Percentiles rank a stretch among this genome's conserved stretches.
Evolutionary conservation across 2,329 filamentous ascomycete species (phyloP).

Genomic region (Calonectria pauciramosa): DNA sequence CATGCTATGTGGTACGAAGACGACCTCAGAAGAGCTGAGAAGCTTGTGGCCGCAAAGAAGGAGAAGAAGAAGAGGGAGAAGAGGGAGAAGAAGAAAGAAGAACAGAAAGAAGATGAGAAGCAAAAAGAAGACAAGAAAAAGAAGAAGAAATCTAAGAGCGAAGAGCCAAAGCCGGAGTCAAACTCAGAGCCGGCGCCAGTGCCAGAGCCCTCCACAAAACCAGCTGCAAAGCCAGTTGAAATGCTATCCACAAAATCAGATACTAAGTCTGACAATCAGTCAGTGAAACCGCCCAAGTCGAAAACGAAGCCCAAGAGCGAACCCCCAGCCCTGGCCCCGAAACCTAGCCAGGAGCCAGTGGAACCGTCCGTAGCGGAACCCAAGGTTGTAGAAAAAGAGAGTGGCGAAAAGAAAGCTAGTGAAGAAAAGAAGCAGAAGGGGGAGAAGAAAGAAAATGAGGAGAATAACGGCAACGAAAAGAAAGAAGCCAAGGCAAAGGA

Average conservation of each 20-base stretch:
- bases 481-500: neutral
- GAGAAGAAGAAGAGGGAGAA: neutral
- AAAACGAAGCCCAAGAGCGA: neutral
- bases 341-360: neutral
- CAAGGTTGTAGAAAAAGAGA: neutral
- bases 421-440: neutral
- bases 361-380: neutral
- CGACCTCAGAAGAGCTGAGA: neutral
- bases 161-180: neutral
- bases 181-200: neutral
- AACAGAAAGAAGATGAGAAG: neutral
- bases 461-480: too few species aligned
- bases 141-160: neutral
- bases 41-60: neutral
- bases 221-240: neutral
- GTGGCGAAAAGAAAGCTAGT: neutral
- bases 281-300: neutral
- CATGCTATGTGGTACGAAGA: neutral
- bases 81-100: neutral
- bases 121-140: neutral
- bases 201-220: neutral
- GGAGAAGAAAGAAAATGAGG: neutral
- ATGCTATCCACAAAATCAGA: neutral
- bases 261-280: neutral
- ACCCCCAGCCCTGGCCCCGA: neutral